Base-by-base conservation (phyloP, 768 basidiomycete genomes). In the Naganishia friedmannii region DNA sequence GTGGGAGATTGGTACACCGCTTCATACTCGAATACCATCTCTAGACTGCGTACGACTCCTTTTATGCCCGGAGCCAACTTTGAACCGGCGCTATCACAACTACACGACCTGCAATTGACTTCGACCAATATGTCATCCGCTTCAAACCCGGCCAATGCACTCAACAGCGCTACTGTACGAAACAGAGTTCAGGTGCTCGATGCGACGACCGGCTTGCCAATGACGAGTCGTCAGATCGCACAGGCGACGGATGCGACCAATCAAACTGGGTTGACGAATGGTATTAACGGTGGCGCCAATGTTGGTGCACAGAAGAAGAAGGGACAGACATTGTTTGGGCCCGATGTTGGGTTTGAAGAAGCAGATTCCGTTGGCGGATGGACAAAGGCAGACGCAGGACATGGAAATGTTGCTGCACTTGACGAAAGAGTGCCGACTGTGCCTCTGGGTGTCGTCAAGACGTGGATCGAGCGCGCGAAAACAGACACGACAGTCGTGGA, bases 271-370 rank as follows among this genome's bases (percentile, higher is more conserved):
- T 34, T 34, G 12, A 45, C 29, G 26, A 65, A 26, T 28, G 55
- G 54, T 3, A 21, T 54, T 21, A 56, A 48, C 28, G 67, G 32
- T 10, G 67, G 54, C 34, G 68, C 60, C 37, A 65, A 54, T 28
- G 56, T 13, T n/a, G 66, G 65, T 15, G 28, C 66, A 13, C 67
- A 67, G 55, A 86, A 86, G 73, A 88, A 87, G 78, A 86, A 87
- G 53, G 86, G 87, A 15, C 90, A 93, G 70, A 89, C 91, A 0
- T 86, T 96, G 54, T 96, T 95, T 81, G 93, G 93, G 0, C 93
- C 93, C 10, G 90, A 89, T 79, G 90, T 96, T 68, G 93, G 93
- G 12, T 85, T 89, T 63, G 67, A 71, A 2, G 81, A 78, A 57
- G 80, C 77, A 56, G 80, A 80, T 67, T 83, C 83, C 63, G 88